Evolutionary conservation across 352 stramenopile genomes (phyloP).

Genomic region (Globisporangium perplexum): DNA sequence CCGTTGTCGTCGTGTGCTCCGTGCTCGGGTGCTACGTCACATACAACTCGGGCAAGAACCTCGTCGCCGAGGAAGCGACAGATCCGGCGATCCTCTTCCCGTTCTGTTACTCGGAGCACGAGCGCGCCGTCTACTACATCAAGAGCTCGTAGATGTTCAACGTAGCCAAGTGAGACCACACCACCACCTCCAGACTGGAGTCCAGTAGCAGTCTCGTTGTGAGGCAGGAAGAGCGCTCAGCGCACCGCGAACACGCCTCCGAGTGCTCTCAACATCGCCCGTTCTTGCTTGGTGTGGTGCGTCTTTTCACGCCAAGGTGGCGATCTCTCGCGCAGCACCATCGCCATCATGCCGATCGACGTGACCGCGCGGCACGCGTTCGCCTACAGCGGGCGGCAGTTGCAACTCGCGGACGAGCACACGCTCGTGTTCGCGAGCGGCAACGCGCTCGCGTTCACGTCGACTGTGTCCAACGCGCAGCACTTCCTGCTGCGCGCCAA

Average conservation of each 20-base stretch:
- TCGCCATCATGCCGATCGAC: conserved; percentile 39
- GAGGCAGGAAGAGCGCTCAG: no score
- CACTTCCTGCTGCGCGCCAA: conserved; percentile 55
- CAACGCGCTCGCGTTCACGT: conserved; percentile 69
- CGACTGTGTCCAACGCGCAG: conserved; percentile 46
- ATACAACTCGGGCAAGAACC: conserved; percentile 8
- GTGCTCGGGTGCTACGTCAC: conserved; percentile 14
- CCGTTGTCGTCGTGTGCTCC: no score
- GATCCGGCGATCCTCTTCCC: no score
- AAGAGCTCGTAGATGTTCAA: no score
- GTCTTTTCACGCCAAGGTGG: background rate
- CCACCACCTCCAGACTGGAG: no score
- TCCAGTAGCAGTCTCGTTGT: no score
- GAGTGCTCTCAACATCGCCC: no score
- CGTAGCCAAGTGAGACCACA: no score
- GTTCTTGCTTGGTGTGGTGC: background rate
- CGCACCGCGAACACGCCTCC: no score
- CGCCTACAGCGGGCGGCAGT: conserved; percentile 39
- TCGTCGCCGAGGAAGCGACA: no score
- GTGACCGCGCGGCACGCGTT: conserved; percentile 59
- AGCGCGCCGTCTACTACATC: no score
- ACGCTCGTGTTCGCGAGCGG: conserved; percentile 55
- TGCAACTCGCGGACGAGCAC: conserved; percentile 68
- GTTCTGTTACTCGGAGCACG: no score
- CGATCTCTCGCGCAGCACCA: background rate